phyloP scores from a whole-genome alignment of 2,329 filamentous ascomycete genomes.

The Aspergillus quadricinctus region DNA sequence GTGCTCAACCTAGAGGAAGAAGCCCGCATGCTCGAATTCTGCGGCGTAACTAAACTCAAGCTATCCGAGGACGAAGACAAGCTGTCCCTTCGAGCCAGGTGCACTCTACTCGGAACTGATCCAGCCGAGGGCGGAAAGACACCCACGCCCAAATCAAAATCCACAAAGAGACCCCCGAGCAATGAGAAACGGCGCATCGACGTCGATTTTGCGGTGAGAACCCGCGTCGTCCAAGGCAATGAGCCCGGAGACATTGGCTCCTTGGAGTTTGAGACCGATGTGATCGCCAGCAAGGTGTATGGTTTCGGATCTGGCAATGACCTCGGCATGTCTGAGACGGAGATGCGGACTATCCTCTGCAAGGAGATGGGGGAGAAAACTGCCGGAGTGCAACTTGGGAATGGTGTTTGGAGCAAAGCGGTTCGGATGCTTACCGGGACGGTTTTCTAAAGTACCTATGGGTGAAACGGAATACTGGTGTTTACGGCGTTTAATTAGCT shows the following conservation, averaged over 20 bases:
- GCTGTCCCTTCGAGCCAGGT: slow-evolving; percentile 32
- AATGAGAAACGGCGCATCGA: slow-evolving; percentile 28
- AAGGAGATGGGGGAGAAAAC: slow-evolving; percentile 20
- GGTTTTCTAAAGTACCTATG: slow-evolving; percentile 24
- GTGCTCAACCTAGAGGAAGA: slow-evolving; percentile 39
- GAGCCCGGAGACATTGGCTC: slow-evolving; percentile 19
- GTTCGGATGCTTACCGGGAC: slow-evolving; percentile 32
- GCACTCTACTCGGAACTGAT: slow-evolving; percentile 33
- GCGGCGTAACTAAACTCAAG: slow-evolving; percentile 40
- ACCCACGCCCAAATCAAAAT: slow-evolving; percentile 11
- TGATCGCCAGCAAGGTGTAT: slow-evolving; percentile 38
- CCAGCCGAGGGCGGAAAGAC: slow-evolving; percentile 9
- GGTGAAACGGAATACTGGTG: background rate
- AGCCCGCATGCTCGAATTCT: slow-evolving; percentile 41
- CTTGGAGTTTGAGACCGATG: slow-evolving; percentile 36
- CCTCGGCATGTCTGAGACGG: slow-evolving; percentile 28
- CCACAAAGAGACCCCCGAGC: slow-evolving; percentile 1
- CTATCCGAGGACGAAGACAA: slow-evolving; percentile 24
- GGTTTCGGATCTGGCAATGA: slow-evolving; percentile 30
- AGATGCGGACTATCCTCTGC: slow-evolving; percentile 34
- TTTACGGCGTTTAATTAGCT: background rate
- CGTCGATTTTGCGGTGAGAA: slow-evolving; percentile 38
- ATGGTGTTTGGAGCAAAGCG: slow-evolving; percentile 38
- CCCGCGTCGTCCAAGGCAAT: slow-evolving; percentile 17
- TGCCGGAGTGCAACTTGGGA: slow-evolving; percentile 25